A percentile compares a stretch with the other conserved stretches of the same genome.
Evolutionary conservation across 805 yeast genomes (phyloP).

Genomic region (Komagataella phaffii): DNA sequence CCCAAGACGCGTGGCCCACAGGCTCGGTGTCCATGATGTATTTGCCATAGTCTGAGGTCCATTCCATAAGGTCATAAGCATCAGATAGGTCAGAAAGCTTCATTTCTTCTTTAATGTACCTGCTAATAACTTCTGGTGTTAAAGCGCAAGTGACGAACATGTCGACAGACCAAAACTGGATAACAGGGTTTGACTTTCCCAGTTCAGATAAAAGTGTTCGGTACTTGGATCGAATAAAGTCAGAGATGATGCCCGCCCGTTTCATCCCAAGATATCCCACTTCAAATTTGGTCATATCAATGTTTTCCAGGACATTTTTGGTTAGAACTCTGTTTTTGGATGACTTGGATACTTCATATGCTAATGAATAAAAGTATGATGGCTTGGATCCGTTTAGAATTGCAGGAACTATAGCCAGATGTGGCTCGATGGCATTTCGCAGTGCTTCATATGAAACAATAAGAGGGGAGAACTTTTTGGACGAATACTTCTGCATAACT

Average conservation of each 20-base stretch:
- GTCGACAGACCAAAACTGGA: conserved; percentile 47
- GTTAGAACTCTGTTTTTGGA: conserved; percentile 33
- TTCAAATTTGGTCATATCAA: conserved; percentile 29
- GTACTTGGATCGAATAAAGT: conserved; percentile 22
- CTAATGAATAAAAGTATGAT: conserved; percentile 38
- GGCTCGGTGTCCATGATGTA: conserved; percentile 16
- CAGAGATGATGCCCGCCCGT: conserved; percentile 39
- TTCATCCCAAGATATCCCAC: conserved; percentile 53
- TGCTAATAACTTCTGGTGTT: conserved; percentile 47
- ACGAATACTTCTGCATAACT: conserved; percentile 1
- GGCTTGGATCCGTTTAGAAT: conserved; percentile 29
- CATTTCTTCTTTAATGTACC: conserved; percentile 35
- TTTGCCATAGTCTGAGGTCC: conserved; percentile 25
- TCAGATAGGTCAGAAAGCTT: conserved; percentile 18
- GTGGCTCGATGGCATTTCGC: conserved; percentile 14
- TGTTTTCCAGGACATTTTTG: conserved; percentile 27
- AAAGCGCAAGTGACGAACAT: conserved; percentile 45
- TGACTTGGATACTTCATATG: conserved; percentile 22
- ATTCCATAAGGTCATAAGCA: conserved; percentile 32
- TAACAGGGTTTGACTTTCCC: conserved; percentile 23
- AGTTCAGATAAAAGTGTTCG: conserved; percentile 15
- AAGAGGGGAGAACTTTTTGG: conserved; percentile 10
- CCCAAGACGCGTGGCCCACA: conserved; percentile 5
- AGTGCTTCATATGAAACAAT: conserved; percentile 17
- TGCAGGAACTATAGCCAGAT: conserved; percentile 19